A percentile compares a stretch with the other conserved stretches of the same genome.
Evolutionary conservation across 768 basidiomycete species (phyloP).

Genomic region (Lentinula detonsa): DNA sequence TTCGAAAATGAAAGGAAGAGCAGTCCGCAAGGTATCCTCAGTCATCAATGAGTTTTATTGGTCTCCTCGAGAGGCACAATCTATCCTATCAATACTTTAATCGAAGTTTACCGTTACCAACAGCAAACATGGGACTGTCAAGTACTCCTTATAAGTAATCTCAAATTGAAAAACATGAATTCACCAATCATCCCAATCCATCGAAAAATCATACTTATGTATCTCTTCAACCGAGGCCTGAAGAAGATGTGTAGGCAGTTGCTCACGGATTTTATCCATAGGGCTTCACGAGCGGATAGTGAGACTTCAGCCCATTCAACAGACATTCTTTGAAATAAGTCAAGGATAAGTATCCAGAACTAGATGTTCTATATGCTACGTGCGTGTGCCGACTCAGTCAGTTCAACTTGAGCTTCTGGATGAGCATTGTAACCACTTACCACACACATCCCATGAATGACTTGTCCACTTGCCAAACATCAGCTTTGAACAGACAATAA

Average conservation of each 20-base stretch:
- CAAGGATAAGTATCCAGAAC: not conserved
- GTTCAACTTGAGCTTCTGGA: not conserved
- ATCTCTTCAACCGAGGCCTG: not conserved
- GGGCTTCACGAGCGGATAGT: not conserved
- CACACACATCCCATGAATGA: slow-evolving; percentile 5
- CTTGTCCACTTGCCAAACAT: slow-evolving; percentile 5
- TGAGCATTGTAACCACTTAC: not conserved
- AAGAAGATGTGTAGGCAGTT: not conserved
- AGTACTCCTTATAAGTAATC: too few species aligned
- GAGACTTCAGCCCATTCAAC: not conserved
- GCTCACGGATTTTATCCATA: not conserved
- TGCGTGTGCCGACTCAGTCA: too few species aligned
- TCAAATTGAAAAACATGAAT: not conserved
- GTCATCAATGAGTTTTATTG: too few species aligned
- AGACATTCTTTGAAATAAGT: not conserved
- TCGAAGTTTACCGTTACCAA: too few species aligned
- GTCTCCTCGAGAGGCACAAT: too few species aligned
- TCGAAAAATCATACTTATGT: too few species aligned
- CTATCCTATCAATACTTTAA: too few species aligned
- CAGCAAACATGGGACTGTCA: too few species aligned
- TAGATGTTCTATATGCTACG: not conserved
- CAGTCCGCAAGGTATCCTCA: too few species aligned
- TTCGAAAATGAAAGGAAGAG: too few species aligned
- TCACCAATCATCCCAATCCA: too few species aligned
- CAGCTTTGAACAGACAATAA: slow-evolving; percentile 7